Base-by-base conservation (phyloP, 2,329 filamentous ascomycete species). In the Mycosphaerella arachidis region DNA sequence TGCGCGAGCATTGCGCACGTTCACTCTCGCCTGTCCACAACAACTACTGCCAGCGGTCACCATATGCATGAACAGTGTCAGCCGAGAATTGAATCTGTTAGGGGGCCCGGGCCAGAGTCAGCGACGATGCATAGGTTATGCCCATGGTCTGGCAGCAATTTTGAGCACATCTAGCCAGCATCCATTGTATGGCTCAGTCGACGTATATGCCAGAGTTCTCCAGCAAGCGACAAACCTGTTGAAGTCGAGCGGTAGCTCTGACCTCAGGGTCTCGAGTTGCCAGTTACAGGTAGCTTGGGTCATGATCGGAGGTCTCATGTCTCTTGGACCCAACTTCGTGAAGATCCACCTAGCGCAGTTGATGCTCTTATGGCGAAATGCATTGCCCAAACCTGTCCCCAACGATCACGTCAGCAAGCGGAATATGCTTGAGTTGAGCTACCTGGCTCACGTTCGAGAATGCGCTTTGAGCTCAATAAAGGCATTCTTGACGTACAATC, bases 241-340 rank as follows among this genome's bases (percentile, higher is more conserved):
- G 43, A 99, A 99, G 75, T 92, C 89, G 0, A 97, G 92, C 73
- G 88, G 92, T 50, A 91, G 91, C 71, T 94, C 91, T 1, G 93
- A 99, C 72, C 80, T 99, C 56, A 87, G 93, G 30, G 86, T 94
- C 37, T 96, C 94, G 6, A 91, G 91, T 69, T 96, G 92, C 1
- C 94, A 99, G 71, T 92, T 99, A 27, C 94, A 99, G 72, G 92
- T 99, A 2, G 94, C 94, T 5, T 99, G 94, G 93, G 95, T 96
- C 52, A 79, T 99, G 59, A 96, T 99, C 51, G 94, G 95, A 40
- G 94, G 95, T 0, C 79, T 99, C 57, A 97, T 97, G 93, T 92
- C 92, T 0, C 82, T 99, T 0, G 94, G 94, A 0, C 93, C 94
- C 4, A 97, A 96, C 74, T 99, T 99, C 74, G 93, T 97, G 75